Percentiles rank a stretch among this genome's conserved stretches.
Evolutionary conservation across 768 basidiomycete species (phyloP).

Genomic region (Cystobasidium ongulense): DNA sequence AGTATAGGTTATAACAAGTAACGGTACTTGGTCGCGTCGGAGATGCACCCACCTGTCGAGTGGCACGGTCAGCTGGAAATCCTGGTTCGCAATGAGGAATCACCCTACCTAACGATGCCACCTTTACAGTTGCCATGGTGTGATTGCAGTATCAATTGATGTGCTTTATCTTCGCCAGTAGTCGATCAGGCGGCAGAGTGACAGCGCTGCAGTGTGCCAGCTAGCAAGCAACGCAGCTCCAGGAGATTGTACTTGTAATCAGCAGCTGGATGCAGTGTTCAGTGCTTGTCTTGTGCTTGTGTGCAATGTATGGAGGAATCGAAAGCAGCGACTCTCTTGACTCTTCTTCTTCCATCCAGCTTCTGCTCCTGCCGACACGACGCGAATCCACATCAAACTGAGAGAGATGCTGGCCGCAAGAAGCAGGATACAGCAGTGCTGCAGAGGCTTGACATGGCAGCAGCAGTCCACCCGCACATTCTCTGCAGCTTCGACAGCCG

Average conservation of each 20-base stretch:
- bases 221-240: background rate
- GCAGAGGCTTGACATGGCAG: background rate
- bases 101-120: slow-evolving; percentile 19
- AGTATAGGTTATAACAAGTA: background rate
- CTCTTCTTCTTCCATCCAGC: background rate
- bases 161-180: no score
- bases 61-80: slow-evolving; percentile 8
- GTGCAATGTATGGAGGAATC: no score
- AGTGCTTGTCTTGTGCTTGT: no score
- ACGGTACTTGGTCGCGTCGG: background rate
- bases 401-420: slow-evolving; percentile 1
- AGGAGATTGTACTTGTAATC: no score
- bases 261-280: no score
- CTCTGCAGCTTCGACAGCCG: background rate
- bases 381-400: background rate
- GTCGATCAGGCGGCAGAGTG: no score
- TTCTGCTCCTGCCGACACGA: slow-evolving; percentile 7
- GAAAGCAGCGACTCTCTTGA: no score
- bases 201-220: no score
- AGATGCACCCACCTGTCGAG: background rate
- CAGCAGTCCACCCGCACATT: background rate
- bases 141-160: background rate
- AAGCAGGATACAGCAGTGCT: slow-evolving; percentile 11
- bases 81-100: background rate
- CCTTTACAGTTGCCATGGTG: slow-evolving; percentile 24